These are phyloP conservation scores for Phytopythium mirpurense DNA, from an alignment of 352 stramenopile species.

Conservation along the genomic window DNA sequence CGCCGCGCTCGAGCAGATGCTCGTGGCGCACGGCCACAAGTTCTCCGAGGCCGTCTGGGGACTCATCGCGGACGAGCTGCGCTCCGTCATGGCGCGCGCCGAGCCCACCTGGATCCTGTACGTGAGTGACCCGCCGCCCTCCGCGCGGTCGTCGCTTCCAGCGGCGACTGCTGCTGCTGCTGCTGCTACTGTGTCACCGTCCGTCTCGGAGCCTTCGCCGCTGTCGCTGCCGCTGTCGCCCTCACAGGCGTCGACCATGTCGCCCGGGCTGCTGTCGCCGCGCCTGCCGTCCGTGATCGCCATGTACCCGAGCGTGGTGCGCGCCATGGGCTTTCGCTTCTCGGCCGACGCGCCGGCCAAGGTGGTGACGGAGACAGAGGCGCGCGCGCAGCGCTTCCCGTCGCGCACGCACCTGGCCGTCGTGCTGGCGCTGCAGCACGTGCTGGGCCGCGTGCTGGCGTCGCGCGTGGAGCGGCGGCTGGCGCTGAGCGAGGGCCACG, in stretches of 20 bases:
- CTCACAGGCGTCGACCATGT: constrained; percentile 7
- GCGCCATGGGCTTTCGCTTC: constrained; percentile 51
- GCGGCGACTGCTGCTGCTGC: constrained; percentile 8
- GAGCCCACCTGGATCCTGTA: constrained; percentile 79
- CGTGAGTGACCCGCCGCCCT: constrained; percentile 16
- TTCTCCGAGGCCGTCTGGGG: constrained; percentile 79
- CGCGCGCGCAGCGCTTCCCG: constrained; percentile 48
- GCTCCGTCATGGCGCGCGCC: constrained; percentile 62
- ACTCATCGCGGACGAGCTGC: constrained; percentile 74
- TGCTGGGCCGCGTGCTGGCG: constrained; percentile 63
- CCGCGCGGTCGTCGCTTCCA: neutral
- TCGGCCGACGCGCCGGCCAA: constrained; percentile 42
- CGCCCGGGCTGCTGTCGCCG: constrained; percentile 27
- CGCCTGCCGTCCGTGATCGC: constrained; percentile 51
- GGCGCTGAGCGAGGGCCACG: constrained; percentile 55
- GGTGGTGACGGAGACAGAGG: constrained; percentile 48
- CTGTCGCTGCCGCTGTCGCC: neutral
- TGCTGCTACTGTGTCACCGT: too few relatives aligned
- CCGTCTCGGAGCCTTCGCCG: too few relatives aligned
- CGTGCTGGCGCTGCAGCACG: constrained; percentile 55
- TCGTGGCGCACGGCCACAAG: constrained; percentile 72
- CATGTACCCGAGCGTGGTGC: constrained; percentile 63
- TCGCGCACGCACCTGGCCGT: constrained; percentile 66
- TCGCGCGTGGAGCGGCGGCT: constrained; percentile 32
- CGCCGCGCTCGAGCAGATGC: constrained; percentile 51